Percentiles rank a stretch among this genome's conserved stretches.
These are phyloP conservation scores for Closterium sp. DNA, from an alignment of 139 green algal genomes.

Conservation along the genomic window DNA sequence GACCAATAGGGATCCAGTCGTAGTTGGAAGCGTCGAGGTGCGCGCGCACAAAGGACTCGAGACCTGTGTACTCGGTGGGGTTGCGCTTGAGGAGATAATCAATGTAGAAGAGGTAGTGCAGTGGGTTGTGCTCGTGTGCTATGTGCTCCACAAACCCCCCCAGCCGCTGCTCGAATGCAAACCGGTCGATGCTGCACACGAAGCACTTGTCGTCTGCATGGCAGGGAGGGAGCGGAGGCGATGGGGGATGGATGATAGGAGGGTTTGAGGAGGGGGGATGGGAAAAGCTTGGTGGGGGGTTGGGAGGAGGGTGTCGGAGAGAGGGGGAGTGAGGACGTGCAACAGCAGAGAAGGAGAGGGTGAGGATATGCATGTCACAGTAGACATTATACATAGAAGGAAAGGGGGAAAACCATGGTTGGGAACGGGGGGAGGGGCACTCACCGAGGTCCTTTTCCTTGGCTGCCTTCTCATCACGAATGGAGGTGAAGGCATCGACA, in stretches of 20 bases:
- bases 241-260: background rate
- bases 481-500: conserved; percentile 49
- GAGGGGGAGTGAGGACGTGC: background rate
- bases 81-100: conserved; percentile 38
- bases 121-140: conserved; percentile 46
- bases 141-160: conserved; percentile 40
- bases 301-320: no score
- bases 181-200: conserved; percentile 43
- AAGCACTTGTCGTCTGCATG: conserved; percentile 45
- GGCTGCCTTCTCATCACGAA: conserved; percentile 36
- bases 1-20: conserved; percentile 39
- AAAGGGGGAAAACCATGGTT: background rate
- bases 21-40: conserved; percentile 28
- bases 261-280: background rate
- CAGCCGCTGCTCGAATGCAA: conserved; percentile 27
- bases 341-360: background rate
- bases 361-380: background rate
- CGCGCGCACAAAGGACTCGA: conserved; percentile 19
- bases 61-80: conserved; percentile 20
- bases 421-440: background rate
- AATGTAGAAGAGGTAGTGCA: conserved; percentile 50
- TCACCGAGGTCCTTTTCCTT: conserved; percentile 39
- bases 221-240: background rate
- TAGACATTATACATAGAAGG: background rate
- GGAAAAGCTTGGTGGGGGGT: background rate